Base-by-base conservation (phyloP, 139 green algal species). In the Ettlia oleoabundans region DNA sequence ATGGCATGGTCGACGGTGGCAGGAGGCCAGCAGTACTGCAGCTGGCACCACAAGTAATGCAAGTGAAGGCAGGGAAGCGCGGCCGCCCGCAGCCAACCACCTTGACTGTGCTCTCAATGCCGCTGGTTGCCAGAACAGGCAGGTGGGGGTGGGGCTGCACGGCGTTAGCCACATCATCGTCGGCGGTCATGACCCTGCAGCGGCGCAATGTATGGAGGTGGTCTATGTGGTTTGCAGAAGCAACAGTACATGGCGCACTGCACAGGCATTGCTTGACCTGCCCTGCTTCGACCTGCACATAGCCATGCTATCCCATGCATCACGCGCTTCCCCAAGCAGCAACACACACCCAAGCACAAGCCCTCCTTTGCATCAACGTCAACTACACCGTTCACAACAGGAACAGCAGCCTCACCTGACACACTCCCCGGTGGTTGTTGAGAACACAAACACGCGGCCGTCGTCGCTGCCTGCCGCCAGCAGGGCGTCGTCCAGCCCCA, bases 121-220 rank as follows among this genome's bases (percentile, higher is more conserved):
- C 95, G 51, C 85, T 93, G 41, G 94, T 98, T 42, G 95, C 95
- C 21, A 98, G 83, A 43, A 96, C 80, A 0, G 92, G 87, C 69
- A 91, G 82, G n/a, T 71, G 84, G 15, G 94, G 95, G 89, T 98
- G 94, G 40, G 83, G 76, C 83, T 93, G 87, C 43, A 87, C 88
- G 38, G 92, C 96, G 87, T 98, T 98, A 76, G 83, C 90, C 7
- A 98, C 92, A 55, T 96, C 92, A 9, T 85, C 74, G 65, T 97
- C 94, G 2, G 92, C 94, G 62, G 90, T 42, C 42, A 96, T 76
- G 6, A 86, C 88, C 4, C 71, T 74, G n/a, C n/a, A n/a, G n/a
- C n/a, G n/a, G n/a, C n/a, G n/a, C n/a, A 32, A 22, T 32, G 21
- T 28, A n/a, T 28, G 55, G 15, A n/a, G 15, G 55, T 65, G 18